A percentile compares a stretch with the other conserved stretches of the same genome.
These are phyloP conservation scores for Xylariaceae sp. DNA, from an alignment of 2,329 filamentous ascomycete species.

Conservation along the genomic window DNA sequence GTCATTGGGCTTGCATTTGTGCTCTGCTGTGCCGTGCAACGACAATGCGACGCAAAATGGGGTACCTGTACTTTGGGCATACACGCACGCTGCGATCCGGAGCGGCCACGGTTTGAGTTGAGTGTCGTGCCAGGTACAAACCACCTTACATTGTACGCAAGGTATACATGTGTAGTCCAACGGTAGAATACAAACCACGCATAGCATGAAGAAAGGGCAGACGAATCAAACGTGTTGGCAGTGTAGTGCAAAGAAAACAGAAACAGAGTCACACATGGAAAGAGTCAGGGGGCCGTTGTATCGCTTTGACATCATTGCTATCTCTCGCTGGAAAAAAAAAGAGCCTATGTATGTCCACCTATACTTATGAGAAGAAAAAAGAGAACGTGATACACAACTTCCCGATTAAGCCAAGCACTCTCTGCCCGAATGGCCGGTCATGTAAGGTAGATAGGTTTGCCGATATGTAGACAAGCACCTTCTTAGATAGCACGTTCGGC, in stretches of 20 bases:
- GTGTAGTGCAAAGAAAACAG: not conserved
- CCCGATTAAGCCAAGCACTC: too few species aligned
- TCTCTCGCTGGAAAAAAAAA: not conserved
- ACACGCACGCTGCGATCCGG: not conserved
- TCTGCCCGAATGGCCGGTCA: not conserved
- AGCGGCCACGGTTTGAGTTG: not conserved
- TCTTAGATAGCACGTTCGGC: constrained; percentile 38
- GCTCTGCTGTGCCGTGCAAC: not conserved
- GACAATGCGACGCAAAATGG: not conserved
- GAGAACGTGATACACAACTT: too few species aligned
- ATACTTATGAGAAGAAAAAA: too few species aligned
- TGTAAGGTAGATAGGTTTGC: too few species aligned
- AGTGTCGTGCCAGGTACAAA: not conserved
- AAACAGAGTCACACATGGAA: not conserved
- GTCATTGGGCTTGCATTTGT: not conserved
- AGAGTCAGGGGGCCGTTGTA: not conserved
- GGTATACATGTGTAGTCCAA: not conserved
- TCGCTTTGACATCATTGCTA: not conserved
- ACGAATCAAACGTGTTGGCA: not conserved
- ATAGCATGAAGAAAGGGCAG: not conserved
- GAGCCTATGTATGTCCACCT: too few species aligned
- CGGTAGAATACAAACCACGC: not conserved
- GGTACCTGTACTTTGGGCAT: not conserved
- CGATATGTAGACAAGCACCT: not conserved
- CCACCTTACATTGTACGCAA: not conserved